These are phyloP conservation scores for Pancytospora philotis DNA, from an alignment of 371 early-diverging fungal genomes.

Conservation along the genomic window DNA sequence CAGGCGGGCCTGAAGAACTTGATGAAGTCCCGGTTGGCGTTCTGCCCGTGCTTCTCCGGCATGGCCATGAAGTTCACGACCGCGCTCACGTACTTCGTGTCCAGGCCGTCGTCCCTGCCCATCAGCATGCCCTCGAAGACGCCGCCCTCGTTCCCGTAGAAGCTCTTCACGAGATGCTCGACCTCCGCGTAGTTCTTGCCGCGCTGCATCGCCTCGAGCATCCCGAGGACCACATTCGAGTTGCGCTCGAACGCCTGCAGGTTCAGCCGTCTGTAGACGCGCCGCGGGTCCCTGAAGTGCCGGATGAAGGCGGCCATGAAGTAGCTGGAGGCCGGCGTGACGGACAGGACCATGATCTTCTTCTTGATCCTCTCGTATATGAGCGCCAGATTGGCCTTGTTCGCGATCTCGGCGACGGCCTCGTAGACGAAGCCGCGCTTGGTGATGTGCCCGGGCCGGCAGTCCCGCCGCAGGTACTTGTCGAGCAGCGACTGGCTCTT, in stretches of 20 bases:
- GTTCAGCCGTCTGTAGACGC: not conserved
- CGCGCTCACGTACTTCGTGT: slow-evolving; percentile 12
- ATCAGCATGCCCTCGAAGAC: slow-evolving; percentile 9
- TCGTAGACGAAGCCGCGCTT: slow-evolving; percentile 48
- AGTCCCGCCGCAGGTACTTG: slow-evolving; percentile 14
- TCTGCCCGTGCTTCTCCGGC: not conserved
- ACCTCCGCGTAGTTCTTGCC: not conserved
- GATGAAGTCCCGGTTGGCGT: slow-evolving; percentile 6
- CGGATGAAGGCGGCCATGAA: slow-evolving; percentile 45
- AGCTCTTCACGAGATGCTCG: not conserved
- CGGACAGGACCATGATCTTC: slow-evolving; percentile 27
- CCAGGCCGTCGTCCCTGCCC: not conserved
- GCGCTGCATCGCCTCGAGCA: not conserved
- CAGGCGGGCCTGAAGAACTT: slow-evolving; percentile 2
- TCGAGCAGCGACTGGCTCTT: slow-evolving; percentile 14
- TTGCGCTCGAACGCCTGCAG: slow-evolving; percentile 3
- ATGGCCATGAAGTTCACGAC: not conserved
- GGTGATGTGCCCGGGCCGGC: slow-evolving; percentile 7
- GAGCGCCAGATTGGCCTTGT: slow-evolving; percentile 16
- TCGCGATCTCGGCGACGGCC: slow-evolving; percentile 29
- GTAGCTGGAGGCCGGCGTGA: slow-evolving; percentile 40
- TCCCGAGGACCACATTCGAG: not conserved
- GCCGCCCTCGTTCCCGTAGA: not conserved
- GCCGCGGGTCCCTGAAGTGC: not conserved
- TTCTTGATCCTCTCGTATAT: slow-evolving; percentile 38